phyloP scores from a whole-genome alignment of 768 basidiomycete species.

The Termitomyces sp. region DNA sequence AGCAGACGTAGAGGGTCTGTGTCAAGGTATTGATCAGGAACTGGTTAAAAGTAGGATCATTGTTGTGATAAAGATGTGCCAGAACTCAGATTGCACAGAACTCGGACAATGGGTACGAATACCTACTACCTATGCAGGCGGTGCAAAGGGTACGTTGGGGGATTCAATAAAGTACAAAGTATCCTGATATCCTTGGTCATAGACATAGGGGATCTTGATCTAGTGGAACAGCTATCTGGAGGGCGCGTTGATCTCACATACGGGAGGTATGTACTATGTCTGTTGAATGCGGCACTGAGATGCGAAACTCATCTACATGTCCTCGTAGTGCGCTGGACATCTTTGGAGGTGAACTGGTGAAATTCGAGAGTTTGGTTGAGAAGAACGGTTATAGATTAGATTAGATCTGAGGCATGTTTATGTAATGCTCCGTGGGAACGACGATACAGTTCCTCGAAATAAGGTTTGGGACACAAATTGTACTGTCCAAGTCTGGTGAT shows the following conservation, averaged over 20 bases:
- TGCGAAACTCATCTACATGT: neutral
- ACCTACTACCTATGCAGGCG: slow-evolving; percentile 95
- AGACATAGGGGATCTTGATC: slow-evolving; percentile 78
- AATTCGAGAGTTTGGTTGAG: slow-evolving; percentile 32
- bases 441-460: slow-evolving; percentile 38
- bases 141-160: slow-evolving; percentile 69
- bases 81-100: slow-evolving; percentile 36
- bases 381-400: slow-evolving; percentile 18
- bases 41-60: slow-evolving; percentile 65
- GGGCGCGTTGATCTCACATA: slow-evolving; percentile 88
- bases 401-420: slow-evolving; percentile 32
- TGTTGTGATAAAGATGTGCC: neutral
- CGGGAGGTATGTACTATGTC: slow-evolving; percentile 57
- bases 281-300: no score
- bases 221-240: slow-evolving; percentile 72
- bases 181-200: neutral
- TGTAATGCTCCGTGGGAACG: slow-evolving; percentile 27
- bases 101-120: slow-evolving; percentile 90
- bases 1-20: slow-evolving; percentile 97
- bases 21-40: slow-evolving; percentile 91
- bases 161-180: neutral
- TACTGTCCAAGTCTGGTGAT: slow-evolving; percentile 22
- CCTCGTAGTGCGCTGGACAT: slow-evolving; percentile 51
- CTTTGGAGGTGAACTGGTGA: slow-evolving; percentile 61
- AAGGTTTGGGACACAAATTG: slow-evolving; percentile 36